Percentiles rank a stretch among this genome's conserved stretches.
These are phyloP conservation scores for Stemphylium lycopersici DNA, from an alignment of 2,329 filamentous ascomycete genomes.

Conservation along the genomic window DNA sequence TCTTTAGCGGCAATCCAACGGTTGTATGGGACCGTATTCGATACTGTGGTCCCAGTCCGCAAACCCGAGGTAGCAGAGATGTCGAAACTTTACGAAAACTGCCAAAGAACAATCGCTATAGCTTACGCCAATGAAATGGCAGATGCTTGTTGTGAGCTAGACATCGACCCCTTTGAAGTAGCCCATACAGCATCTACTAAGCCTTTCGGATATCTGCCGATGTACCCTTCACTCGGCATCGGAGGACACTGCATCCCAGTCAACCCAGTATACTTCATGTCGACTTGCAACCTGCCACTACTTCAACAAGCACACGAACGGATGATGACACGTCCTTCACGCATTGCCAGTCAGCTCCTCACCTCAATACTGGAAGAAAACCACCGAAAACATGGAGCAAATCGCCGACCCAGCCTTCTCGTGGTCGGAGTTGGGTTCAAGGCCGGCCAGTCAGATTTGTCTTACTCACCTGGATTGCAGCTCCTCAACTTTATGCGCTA, in stretches of 20 bases:
- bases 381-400: not conserved
- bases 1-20: conserved; percentile 54
- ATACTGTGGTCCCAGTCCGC: conserved; percentile 57
- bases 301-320: conserved; percentile 51
- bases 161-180: conserved; percentile 60
- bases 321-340: conserved; percentile 54
- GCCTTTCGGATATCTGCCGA: conserved; percentile 53
- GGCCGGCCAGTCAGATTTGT: conserved; percentile 55
- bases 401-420: conserved; percentile 5
- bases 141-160: conserved; percentile 55
- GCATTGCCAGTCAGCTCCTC: conserved; percentile 29
- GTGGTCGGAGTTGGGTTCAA: conserved; percentile 62
- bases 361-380: not conserved
- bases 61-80: conserved; percentile 63
- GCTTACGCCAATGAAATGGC: conserved; percentile 65
- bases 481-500: conserved; percentile 50
- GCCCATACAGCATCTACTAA: conserved; percentile 56
- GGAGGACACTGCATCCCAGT: conserved; percentile 64
- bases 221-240: conserved; percentile 57
- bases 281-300: conserved; percentile 56
- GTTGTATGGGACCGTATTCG: conserved; percentile 58
- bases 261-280: conserved; percentile 61
- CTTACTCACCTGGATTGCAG: conserved; percentile 54
- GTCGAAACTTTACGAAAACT: conserved; percentile 65
- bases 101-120: conserved; percentile 62